A percentile compares a stretch with the other conserved stretches of the same genome.
phyloP scores from a whole-genome alignment of 306 rosid genomes.

The Prinsepia uniflora region DNA sequence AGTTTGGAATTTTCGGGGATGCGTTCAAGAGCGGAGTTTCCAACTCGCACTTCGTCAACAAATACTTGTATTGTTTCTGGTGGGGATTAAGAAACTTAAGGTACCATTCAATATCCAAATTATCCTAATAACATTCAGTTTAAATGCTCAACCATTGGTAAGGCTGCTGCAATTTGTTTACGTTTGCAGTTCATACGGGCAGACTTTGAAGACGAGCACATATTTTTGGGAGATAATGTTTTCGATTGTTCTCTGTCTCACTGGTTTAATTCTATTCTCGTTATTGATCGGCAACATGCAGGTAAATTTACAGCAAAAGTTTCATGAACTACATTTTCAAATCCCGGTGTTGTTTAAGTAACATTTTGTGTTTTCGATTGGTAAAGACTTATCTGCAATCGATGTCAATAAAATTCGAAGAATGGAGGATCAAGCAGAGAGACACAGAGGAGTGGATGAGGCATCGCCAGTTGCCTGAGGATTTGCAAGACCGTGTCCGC shows the following conservation, averaged over 20 bases:
- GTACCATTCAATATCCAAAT: conserved; percentile 26
- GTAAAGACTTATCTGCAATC: conserved; percentile 72
- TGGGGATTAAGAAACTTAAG: conserved; percentile 82
- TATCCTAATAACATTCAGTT: not conserved
- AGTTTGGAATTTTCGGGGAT: conserved; percentile 76
- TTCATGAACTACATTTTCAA: not conserved
- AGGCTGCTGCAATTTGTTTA: not conserved
- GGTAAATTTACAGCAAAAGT: conserved; percentile 34
- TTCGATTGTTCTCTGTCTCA: conserved; percentile 55
- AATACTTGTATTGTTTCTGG: conserved; percentile 74
- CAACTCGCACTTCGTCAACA: conserved; percentile 45
- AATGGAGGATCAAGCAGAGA: conserved; percentile 76
- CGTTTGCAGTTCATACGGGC: conserved; percentile 67
- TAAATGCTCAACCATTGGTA: not conserved
- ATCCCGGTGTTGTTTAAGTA: conserved; percentile 19
- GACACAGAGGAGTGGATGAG: conserved; percentile 98
- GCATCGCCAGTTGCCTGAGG: conserved; percentile 75
- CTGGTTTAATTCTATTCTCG: conserved; percentile 62
- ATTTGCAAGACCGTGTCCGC: conserved; percentile 71
- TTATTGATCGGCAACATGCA: conserved; percentile 91
- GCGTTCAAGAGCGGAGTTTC: conserved; percentile 67
- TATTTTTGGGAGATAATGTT: conserved; percentile 64
- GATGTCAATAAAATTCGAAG: conserved; percentile 72
- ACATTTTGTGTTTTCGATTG: conserved; percentile 8
- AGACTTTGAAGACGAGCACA: conserved; percentile 66